A percentile compares a stretch with the other conserved stretches of the same genome.
phyloP scores from a whole-genome alignment of 345 rosid genomes.

The Hirschfeldia incana region DNA sequence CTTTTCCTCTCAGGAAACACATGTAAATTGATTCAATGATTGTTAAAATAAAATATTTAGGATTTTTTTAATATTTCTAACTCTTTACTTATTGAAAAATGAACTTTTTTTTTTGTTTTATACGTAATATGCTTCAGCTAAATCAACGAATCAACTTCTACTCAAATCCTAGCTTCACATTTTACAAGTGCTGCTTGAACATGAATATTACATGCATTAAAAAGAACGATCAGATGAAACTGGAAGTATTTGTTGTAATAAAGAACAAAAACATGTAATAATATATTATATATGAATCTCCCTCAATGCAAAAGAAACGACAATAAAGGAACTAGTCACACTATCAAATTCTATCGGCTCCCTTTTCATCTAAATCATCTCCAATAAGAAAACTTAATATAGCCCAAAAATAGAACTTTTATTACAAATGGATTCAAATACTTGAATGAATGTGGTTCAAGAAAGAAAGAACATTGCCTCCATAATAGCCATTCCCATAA shows the following conservation, averaged over 20 bases:
- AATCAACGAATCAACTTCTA: background rate
- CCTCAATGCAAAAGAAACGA: conserved; percentile 4
- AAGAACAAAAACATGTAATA: conserved; percentile 15
- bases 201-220: background rate
- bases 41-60: background rate
- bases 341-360: background rate
- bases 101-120: background rate
- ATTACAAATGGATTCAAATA: conserved; percentile 29
- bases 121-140: background rate
- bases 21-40: too few relatives aligned
- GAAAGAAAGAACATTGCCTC: background rate
- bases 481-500: conserved; percentile 5
- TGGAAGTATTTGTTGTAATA: background rate
- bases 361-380: background rate
- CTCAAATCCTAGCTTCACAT: background rate
- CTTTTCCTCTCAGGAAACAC: background rate
- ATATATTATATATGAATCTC: background rate
- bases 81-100: background rate
- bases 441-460: conserved; percentile 9
- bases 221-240: background rate
- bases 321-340: background rate
- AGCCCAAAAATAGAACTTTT: background rate
- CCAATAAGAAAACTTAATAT: background rate
- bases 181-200: background rate
- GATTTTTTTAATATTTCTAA: background rate